phyloP scores from a whole-genome alignment of 192 early-diverging fungal species.

The Gigaspora rosea region DNA sequence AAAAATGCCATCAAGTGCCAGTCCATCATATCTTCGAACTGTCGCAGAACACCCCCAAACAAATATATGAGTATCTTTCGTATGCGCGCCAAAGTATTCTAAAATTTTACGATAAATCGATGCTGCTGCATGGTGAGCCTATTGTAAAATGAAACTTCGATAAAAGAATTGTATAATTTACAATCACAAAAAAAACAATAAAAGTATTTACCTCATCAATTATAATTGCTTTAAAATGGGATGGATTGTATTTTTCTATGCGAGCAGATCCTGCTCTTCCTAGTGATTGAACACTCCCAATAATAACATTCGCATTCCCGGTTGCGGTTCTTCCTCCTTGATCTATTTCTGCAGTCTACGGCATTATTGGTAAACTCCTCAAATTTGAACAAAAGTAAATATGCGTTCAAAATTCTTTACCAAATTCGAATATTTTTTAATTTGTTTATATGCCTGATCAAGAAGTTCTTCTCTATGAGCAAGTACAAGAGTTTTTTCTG shows the following conservation, averaged over 20 bases:
- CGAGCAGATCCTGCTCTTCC: slow-evolving; percentile 53
- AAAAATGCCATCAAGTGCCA: slow-evolving; percentile 66
- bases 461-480: slow-evolving; percentile 91
- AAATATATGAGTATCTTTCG: slow-evolving; percentile 55
- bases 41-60: slow-evolving; percentile 97
- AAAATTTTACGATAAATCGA: slow-evolving; percentile 72
- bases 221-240: slow-evolving; percentile 82
- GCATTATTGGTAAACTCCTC: background rate
- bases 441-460: slow-evolving; percentile 73
- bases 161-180: background rate
- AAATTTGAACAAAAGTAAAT: background rate
- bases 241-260: slow-evolving; percentile 68
- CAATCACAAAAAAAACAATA: background rate
- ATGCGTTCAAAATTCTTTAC: slow-evolving; percentile 35
- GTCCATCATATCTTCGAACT: slow-evolving; percentile 79
- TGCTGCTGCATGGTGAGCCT: slow-evolving; percentile 93
- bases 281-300: slow-evolving; percentile 78
- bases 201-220: slow-evolving; percentile 71
- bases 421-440: slow-evolving; percentile 57
- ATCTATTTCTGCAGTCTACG: slow-evolving; percentile 62
- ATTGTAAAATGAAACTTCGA: background rate
- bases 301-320: slow-evolving; percentile 66
- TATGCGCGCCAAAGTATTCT: slow-evolving; percentile 62
- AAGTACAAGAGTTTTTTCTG: slow-evolving; percentile 79
- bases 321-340: slow-evolving; percentile 64